Evolutionary conservation across 805 yeast genomes (phyloP).

Genomic region (Scheffersomyces amazonensis): DNA sequence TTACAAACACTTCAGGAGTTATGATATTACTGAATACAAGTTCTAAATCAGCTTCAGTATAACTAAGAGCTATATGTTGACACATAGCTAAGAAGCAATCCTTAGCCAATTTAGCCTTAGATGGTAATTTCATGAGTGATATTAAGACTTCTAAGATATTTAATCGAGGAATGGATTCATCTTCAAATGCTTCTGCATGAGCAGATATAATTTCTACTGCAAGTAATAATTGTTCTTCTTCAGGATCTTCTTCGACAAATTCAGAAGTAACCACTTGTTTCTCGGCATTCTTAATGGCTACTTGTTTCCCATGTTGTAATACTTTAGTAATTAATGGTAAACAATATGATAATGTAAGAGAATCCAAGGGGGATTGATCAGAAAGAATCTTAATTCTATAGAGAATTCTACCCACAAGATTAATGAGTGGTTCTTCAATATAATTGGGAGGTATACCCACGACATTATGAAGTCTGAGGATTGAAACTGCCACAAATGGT

Average conservation of each 20-base stretch:
- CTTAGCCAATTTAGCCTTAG: constrained; percentile 77
- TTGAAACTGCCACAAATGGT: constrained; percentile 64
- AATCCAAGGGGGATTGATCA: constrained; percentile 69
- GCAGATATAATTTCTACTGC: constrained; percentile 72
- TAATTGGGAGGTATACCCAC: constrained; percentile 44
- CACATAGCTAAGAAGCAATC: constrained; percentile 79
- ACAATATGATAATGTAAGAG: constrained; percentile 65
- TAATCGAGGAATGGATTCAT: constrained; percentile 65
- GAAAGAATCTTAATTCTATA: constrained; percentile 73
- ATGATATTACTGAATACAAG: constrained; percentile 56
- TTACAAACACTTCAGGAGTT: constrained; percentile 66
- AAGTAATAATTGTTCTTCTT: constrained; percentile 79
- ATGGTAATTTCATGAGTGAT: constrained; percentile 65
- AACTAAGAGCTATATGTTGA: constrained; percentile 68
- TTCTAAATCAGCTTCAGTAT: constrained; percentile 53
- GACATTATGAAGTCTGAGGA: constrained; percentile 54
- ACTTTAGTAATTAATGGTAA: constrained; percentile 73
- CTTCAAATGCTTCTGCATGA: constrained; percentile 67
- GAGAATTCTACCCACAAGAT: constrained; percentile 60
- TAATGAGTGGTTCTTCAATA: constrained; percentile 50
- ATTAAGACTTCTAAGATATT: constrained; percentile 61
- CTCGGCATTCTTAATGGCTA: constrained; percentile 50
- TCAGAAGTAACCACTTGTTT: constrained; percentile 57
- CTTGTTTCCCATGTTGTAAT: constrained; percentile 60
- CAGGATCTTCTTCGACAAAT: constrained; percentile 78